Percentiles rank a stretch among this genome's conserved stretches.
phyloP scores from a whole-genome alignment of 805 yeast genomes.

The Blastobotrys terrestris region DNA sequence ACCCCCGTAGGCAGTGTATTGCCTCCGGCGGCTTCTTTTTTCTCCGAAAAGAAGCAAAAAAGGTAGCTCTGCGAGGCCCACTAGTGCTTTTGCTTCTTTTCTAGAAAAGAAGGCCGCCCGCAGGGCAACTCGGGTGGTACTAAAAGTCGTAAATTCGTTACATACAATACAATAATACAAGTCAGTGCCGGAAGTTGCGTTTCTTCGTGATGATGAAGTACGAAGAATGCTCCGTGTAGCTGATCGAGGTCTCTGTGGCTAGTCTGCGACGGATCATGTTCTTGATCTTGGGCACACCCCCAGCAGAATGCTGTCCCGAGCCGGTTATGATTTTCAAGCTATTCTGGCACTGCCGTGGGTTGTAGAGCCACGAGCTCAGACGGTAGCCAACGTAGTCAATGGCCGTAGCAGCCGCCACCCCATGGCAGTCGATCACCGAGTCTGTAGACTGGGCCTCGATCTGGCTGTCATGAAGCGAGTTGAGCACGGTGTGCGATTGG shows the following conservation, averaged over 20 bases:
- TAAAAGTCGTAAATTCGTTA: not conserved
- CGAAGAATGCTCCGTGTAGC: slow-evolving; percentile 13
- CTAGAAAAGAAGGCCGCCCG: too few relatives aligned
- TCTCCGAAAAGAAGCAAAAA: too few relatives aligned
- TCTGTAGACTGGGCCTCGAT: slow-evolving; percentile 10
- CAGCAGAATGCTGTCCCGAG: slow-evolving; percentile 19
- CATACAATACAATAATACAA: not conserved
- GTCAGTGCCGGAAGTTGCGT: not conserved
- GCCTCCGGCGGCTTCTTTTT: too few relatives aligned
- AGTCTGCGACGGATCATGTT: slow-evolving; percentile 17
- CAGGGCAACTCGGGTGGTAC: not conserved
- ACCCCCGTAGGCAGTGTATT: too few relatives aligned
- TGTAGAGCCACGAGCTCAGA: slow-evolving; percentile 12
- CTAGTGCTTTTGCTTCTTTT: too few relatives aligned
- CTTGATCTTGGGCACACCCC: slow-evolving; percentile 21
- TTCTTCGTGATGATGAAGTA: slow-evolving; percentile 6
- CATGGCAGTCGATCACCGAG: slow-evolving; percentile 18
- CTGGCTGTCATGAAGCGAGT: slow-evolving; percentile 2
- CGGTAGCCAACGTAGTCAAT: slow-evolving; percentile 5
- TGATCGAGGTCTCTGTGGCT: slow-evolving; percentile 7
- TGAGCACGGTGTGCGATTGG: slow-evolving; percentile 2
- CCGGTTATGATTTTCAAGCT: slow-evolving; percentile 21
- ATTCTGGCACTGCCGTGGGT: slow-evolving; percentile 1
- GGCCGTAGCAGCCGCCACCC: slow-evolving; percentile 16
- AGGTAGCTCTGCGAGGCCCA: too few relatives aligned